Percentiles rank a stretch among this genome's conserved stretches.
phyloP scores from a whole-genome alignment of 2,329 filamentous ascomycete genomes.

The Colletotrichum tropicicola region DNA sequence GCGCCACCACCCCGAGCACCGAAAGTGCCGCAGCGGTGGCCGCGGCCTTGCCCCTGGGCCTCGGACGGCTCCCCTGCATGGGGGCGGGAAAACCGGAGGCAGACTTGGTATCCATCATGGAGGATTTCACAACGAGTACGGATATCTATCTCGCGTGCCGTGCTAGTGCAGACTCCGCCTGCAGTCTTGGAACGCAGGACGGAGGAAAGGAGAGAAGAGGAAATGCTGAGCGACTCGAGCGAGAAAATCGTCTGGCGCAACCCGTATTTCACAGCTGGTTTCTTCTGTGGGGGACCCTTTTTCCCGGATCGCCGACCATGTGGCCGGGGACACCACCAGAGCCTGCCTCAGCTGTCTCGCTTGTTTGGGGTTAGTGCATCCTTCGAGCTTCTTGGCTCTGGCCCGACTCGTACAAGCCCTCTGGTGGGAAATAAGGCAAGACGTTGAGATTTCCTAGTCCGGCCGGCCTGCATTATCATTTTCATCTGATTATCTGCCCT shows the following conservation, averaged over 20 bases:
- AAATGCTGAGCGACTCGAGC: not conserved
- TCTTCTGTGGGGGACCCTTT: not conserved
- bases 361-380: conserved; percentile 19
- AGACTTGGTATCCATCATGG: conserved; percentile 1
- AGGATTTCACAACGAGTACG: not conserved
- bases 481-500: conserved; percentile 13
- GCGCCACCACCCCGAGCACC: conserved; percentile 7
- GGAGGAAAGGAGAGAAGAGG: not conserved
- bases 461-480: not conserved
- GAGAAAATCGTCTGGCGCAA: too few relatives aligned
- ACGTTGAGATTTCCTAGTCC: not conserved
- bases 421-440: conserved; percentile 7
- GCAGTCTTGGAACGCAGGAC: not conserved
- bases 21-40: conserved; percentile 5
- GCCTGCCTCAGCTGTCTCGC: conserved; percentile 3
- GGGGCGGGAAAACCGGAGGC: not conserved
- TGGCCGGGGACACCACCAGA: not conserved
- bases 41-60: not conserved
- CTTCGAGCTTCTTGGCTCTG: not conserved
- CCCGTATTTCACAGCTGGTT: not conserved
- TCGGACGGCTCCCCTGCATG: not conserved
- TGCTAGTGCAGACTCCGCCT: not conserved
- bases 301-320: conserved; percentile 17
- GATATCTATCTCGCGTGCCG: not conserved
- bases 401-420: conserved; percentile 5